Evolutionary conservation across 192 early-diverging fungal species (phyloP).

Genomic region (Coemansia sp.): DNA sequence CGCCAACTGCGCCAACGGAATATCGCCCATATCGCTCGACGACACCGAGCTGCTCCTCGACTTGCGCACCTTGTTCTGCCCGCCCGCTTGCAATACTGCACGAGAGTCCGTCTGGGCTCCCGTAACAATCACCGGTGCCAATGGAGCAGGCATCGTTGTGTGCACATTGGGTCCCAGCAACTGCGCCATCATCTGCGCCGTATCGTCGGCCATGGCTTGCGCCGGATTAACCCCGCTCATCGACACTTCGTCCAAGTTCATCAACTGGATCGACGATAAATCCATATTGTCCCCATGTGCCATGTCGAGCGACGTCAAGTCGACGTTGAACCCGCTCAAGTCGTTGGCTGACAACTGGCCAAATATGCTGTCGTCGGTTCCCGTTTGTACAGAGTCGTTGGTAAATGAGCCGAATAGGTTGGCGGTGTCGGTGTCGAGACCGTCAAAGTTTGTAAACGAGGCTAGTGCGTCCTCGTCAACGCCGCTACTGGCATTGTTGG

Average conservation of each 20-base stretch:
- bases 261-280: conserved; percentile 42
- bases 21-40: conserved; percentile 49
- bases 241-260: conserved; percentile 28
- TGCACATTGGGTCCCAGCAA: conserved; percentile 20
- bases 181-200: conserved; percentile 36
- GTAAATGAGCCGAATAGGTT: conserved; percentile 45
- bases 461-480: conserved; percentile 19
- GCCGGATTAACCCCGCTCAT: conserved; percentile 6
- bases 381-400: conserved; percentile 20
- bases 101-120: background rate
- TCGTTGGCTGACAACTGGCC: conserved; percentile 18
- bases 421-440: conserved; percentile 29
- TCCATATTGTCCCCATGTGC: conserved; percentile 14
- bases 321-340: conserved; percentile 39
- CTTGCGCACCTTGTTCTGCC: conserved; percentile 5
- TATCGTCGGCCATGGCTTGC: conserved; percentile 10
- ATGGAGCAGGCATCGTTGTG: background rate
- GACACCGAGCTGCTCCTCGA: conserved; percentile 38
- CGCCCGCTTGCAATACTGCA: background rate
- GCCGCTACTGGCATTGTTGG: conserved; percentile 6
- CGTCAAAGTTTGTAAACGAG: conserved; percentile 35
- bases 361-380: conserved; percentile 9
- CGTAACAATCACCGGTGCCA: background rate
- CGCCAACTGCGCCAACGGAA: conserved; percentile 44
- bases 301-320: conserved; percentile 31